phyloP scores from a whole-genome alignment of 1,284 basidiomycete species.

The Ceratobasidium sp. region DNA sequence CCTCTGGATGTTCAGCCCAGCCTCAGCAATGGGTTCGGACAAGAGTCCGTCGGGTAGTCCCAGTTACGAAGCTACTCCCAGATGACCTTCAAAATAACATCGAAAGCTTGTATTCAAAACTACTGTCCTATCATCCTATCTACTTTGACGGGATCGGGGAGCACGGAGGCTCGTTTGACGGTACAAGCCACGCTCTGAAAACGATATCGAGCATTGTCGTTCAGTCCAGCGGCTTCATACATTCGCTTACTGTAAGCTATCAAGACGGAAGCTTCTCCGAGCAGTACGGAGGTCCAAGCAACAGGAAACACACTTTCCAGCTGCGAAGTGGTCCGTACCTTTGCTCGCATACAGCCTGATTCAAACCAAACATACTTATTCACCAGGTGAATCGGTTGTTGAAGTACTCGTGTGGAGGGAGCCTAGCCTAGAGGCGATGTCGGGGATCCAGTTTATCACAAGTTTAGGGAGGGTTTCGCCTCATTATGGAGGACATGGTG shows the following conservation, averaged over 20 bases:
- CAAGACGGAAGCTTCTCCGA: neutral
- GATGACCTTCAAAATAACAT: neutral
- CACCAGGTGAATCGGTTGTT: neutral
- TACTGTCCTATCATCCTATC: conserved; percentile 11
- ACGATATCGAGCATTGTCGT: conserved; percentile 1
- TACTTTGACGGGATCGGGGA: neutral
- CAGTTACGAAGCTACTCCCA: neutral
- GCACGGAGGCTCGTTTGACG: neutral
- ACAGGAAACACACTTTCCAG: neutral
- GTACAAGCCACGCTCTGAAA: neutral
- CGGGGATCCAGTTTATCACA: conserved; percentile 18
- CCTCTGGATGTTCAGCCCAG: neutral
- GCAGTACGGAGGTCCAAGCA: neutral
- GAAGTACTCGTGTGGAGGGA: neutral
- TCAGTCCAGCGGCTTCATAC: neutral
- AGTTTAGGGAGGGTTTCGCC: neutral
- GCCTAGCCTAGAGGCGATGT: neutral
- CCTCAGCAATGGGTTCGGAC: neutral
- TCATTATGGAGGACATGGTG: neutral
- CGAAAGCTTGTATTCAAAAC: neutral
- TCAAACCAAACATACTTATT: neutral
- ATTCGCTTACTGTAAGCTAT: neutral
- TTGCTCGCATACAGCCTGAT: neutral
- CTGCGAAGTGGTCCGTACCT: neutral
- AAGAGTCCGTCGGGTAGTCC: neutral